A percentile compares a stretch with the other conserved stretches of the same genome.
Conservation (phyloP, 2,329 filamentous ascomycete species). For the Juglanconis sp. region DNA sequence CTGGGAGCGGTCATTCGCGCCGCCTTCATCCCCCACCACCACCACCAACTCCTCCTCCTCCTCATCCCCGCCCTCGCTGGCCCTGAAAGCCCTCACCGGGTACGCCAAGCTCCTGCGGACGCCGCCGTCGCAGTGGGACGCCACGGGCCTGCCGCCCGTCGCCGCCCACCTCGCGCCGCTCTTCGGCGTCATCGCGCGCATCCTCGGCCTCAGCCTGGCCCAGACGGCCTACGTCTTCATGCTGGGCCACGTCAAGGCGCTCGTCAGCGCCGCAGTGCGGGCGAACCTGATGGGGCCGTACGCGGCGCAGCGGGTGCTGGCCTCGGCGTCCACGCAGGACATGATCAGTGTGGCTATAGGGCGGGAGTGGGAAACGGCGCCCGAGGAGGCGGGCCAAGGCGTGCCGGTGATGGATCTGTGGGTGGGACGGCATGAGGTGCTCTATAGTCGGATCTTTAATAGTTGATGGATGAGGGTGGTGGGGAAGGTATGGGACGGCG, state of each 20-base stretch:
- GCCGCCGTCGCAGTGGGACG: slow-evolving; percentile 2
- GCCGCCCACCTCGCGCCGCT: slow-evolving; percentile 69
- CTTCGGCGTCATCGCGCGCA: slow-evolving; percentile 62
- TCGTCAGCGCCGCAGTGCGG: slow-evolving; percentile 73
- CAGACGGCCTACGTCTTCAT: slow-evolving; percentile 74
- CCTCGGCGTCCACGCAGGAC: slow-evolving; percentile 53
- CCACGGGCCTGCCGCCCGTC: slow-evolving; percentile 36
- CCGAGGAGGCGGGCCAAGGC: slow-evolving; percentile 69
- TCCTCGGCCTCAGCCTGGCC: slow-evolving; percentile 57
- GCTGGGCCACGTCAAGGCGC: slow-evolving; percentile 71
- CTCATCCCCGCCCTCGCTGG: slow-evolving; percentile 7
- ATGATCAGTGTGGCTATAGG: slow-evolving; percentile 57
- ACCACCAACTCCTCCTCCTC: slow-evolving; percentile 2
- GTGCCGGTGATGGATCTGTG: slow-evolving; percentile 79
- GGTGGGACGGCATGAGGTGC: slow-evolving; percentile 76
- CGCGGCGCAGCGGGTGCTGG: slow-evolving; percentile 71
- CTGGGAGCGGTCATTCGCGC: slow-evolving; percentile 69
- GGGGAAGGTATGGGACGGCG: background rate
- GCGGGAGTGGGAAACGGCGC: slow-evolving; percentile 54
- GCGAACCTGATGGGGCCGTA: slow-evolving; percentile 79
- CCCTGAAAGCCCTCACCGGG: slow-evolving; percentile 16
- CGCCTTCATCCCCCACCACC: slow-evolving; percentile 26
- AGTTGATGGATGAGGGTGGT: slow-evolving; percentile 47
- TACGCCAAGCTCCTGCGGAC: slow-evolving; percentile 10
- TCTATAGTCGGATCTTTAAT: slow-evolving; percentile 86